Conservation (phyloP, 2,329 filamentous ascomycete genomes). For the Fusarium verticillioides region DNA sequence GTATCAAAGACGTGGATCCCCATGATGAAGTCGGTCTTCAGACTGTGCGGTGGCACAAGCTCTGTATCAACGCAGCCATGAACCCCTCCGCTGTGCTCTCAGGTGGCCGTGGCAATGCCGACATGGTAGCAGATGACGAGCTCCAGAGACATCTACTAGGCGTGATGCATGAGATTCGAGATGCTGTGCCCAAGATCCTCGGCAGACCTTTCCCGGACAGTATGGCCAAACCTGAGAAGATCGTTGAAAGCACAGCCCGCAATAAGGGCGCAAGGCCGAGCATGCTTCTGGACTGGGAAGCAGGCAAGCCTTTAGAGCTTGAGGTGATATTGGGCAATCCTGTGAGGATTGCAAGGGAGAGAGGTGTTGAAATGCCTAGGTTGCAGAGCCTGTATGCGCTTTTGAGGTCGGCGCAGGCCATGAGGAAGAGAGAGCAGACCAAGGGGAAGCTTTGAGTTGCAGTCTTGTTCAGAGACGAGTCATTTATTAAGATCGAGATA, state of each 20-base stretch:
- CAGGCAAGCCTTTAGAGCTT: constrained; percentile 72
- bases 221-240: constrained; percentile 71
- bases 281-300: constrained; percentile 79
- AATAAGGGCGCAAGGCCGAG: constrained; percentile 73
- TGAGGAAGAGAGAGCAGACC: constrained; percentile 58
- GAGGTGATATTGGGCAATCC: constrained; percentile 80
- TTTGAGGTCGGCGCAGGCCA: constrained; percentile 69
- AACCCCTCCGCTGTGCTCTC: constrained; percentile 77
- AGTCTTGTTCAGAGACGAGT: background rate
- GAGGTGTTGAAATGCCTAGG: constrained; percentile 72
- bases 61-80: constrained; percentile 80
- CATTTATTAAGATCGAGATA: no score
- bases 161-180: constrained; percentile 77
- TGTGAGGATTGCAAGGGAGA: constrained; percentile 70
- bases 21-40: constrained; percentile 75
- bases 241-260: constrained; percentile 70
- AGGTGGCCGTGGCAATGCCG: constrained; percentile 71
- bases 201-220: constrained; percentile 66
- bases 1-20: constrained; percentile 72
- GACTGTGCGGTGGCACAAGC: constrained; percentile 79
- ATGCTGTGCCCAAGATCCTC: constrained; percentile 70
- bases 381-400: constrained; percentile 75
- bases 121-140: constrained; percentile 73
- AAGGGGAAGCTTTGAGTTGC: constrained; percentile 38
- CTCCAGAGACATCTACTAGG: constrained; percentile 69